Base-by-base conservation (phyloP, 1,139 yeast genomes). In the Spencermartinsiella ligniputridi region DNA sequence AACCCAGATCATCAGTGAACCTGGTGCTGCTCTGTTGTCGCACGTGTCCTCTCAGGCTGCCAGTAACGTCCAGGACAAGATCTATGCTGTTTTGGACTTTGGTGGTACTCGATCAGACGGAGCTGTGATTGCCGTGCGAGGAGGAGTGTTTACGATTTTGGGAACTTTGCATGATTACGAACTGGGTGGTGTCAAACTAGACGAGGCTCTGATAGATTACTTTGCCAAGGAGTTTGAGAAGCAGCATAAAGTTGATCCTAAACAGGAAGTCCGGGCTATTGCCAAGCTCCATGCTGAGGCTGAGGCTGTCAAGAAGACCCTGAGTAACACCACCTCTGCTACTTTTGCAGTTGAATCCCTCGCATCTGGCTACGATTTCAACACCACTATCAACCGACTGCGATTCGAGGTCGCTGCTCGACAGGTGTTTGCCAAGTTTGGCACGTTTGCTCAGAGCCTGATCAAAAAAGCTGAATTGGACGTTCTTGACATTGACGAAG, bases 21-120 rank as follows among this genome's bases (percentile, higher is more conserved):
- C 97, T 55, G 76, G 90, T 50, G 87, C 97, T 52, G 96, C 97
- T 41, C 73, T 92, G 52, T 75, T 92, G 56, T 90, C 97, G 5
- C 85, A 83, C 58, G 75, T 81, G 51, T 55, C 60, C 30, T 51
- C 56, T 34, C 49, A 52, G 37, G 54, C 72, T 61, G 54, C 66
- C 19, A 66, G 72, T 37, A 74, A 75, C 48, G 83, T 78, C 46
- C 79, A 76, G 58, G 97, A 92, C 68, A 86, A 83, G 70, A 72
- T 87, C 49, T 88, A 83, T 58, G 94, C 87, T 44, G 96, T 94
- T 56, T 95, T 95, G 42, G 98, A 92, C 68, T 86, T 92, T 61
- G 99, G 98, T 66, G 97, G 97, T 64, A 78, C 89, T 57, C 81
- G 98, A 71, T 83, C 96, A 35, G 98, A 92, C 64, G 97, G 92